Percentiles rank a stretch among this genome's conserved stretches.
These are phyloP conservation scores for Teratosphaeria destructans DNA, from an alignment of 2,329 filamentous ascomycete genomes.

Conservation along the genomic window DNA sequence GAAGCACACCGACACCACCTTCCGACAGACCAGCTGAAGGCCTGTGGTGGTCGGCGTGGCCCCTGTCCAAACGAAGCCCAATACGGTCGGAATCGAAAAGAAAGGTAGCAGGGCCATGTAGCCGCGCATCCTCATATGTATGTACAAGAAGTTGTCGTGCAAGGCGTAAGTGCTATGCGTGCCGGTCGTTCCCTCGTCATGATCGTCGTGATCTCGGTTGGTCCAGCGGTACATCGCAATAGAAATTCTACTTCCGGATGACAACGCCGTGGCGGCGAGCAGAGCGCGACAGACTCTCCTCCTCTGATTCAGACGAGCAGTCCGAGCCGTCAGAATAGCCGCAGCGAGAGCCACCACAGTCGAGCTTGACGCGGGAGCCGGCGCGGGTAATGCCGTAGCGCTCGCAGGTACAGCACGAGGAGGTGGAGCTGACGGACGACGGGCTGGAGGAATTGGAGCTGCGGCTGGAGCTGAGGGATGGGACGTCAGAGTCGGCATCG, in stretches of 20 bases:
- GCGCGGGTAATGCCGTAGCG: slow-evolving; percentile 92
- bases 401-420: slow-evolving; percentile 73
- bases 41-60: background rate
- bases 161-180: background rate
- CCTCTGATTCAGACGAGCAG: slow-evolving; percentile 59
- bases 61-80: slow-evolving; percentile 4
- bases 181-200: background rate
- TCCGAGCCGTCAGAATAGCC: slow-evolving; percentile 62
- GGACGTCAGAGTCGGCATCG: slow-evolving; percentile 29
- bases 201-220: background rate
- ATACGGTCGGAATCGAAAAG: background rate
- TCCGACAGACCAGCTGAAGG: slow-evolving; percentile 9
- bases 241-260: slow-evolving; percentile 21
- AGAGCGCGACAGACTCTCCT: slow-evolving; percentile 29
- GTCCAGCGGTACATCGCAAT: background rate
- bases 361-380: slow-evolving; percentile 83
- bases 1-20: background rate
- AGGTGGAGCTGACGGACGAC: slow-evolving; percentile 42
- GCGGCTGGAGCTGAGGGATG: slow-evolving; percentile 62
- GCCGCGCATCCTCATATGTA: background rate
- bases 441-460: slow-evolving; percentile 52
- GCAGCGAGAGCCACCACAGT: slow-evolving; percentile 84
- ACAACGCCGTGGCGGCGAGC: slow-evolving; percentile 38
- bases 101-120: slow-evolving; percentile 2
- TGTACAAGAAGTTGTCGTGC: slow-evolving; percentile 3